Evolutionary conservation across 441 rosid genomes (phyloP).

Genomic region (Breynia disticha): DNA sequence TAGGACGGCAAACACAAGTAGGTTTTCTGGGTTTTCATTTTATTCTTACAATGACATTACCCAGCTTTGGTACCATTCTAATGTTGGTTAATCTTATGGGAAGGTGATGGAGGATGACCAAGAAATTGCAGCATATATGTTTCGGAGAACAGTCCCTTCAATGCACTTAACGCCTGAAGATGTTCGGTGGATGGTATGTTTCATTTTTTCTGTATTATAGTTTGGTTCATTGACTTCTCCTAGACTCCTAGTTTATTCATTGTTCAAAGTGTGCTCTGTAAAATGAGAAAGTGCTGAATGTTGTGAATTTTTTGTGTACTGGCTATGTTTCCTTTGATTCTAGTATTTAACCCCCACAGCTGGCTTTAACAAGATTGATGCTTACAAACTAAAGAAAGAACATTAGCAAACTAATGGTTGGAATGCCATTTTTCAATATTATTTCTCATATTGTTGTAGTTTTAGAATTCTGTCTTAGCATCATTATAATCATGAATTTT

Average conservation of each 20-base stretch:
- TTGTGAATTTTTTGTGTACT: background rate
- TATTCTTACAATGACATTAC: background rate
- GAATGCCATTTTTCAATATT: too few relatives aligned
- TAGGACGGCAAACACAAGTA: constrained; percentile 92
- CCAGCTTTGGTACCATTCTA: background rate
- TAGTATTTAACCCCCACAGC: too few relatives aligned
- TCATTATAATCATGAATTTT: too few relatives aligned
- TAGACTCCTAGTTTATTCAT: background rate
- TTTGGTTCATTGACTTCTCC: constrained; percentile 5
- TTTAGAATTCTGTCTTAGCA: too few relatives aligned
- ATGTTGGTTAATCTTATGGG: constrained; percentile 11
- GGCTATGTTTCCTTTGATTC: too few relatives aligned
- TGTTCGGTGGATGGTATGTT: constrained; percentile 94
- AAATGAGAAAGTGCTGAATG: background rate
- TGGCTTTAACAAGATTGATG: too few relatives aligned
- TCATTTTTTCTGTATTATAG: constrained; percentile 6
- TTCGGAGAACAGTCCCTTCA: constrained; percentile 88
- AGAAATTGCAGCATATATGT: constrained; percentile 92
- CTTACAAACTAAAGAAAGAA: too few relatives aligned
- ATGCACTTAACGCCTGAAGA: constrained; percentile 74
- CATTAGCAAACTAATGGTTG: too few relatives aligned
- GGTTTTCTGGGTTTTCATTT: constrained; percentile 9
- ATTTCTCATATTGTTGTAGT: too few relatives aligned
- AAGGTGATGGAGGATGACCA: constrained; percentile 95
- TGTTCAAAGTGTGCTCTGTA: too few relatives aligned